A percentile compares a stretch with the other conserved stretches of the same genome.
These are phyloP conservation scores for Vigna angularis DNA, from an alignment of 306 rosid genomes.

Conservation along the genomic window DNA sequence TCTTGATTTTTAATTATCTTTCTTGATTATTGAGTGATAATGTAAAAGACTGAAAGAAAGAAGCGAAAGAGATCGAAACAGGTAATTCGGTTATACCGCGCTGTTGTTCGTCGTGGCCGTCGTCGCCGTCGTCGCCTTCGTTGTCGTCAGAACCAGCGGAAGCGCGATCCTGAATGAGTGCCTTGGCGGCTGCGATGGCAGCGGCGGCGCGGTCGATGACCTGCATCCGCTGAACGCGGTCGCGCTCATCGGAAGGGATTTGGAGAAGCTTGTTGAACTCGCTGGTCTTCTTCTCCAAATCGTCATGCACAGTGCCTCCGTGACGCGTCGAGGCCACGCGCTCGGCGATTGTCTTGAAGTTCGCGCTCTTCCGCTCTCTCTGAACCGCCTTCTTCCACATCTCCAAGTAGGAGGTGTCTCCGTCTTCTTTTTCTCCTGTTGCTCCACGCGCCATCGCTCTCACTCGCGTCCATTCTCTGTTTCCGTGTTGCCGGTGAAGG, in stretches of 20 bases:
- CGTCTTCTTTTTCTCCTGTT: neutral
- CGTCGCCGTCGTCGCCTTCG: neutral
- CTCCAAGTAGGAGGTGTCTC: constrained; percentile 64
- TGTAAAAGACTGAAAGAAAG: neutral
- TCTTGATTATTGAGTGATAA: neutral
- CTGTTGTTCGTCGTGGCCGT: too few species aligned
- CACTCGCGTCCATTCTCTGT: constrained; percentile 40
- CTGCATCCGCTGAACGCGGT: constrained; percentile 80
- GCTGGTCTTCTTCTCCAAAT: constrained; percentile 66
- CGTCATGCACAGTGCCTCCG: neutral
- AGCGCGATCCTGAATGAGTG: constrained; percentile 43
- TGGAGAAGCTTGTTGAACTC: constrained; percentile 81
- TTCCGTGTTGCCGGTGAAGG: constrained; percentile 17
- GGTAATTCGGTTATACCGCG: neutral
- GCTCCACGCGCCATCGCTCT: constrained; percentile 27
- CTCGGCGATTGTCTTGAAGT: constrained; percentile 62
- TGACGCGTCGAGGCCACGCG: neutral
- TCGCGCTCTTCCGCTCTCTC: constrained; percentile 57
- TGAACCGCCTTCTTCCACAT: constrained; percentile 92
- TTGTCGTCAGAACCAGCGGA: neutral
- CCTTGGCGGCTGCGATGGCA: constrained; percentile 82
- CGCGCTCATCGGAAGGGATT: constrained; percentile 80
- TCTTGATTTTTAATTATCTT: neutral
- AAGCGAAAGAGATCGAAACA: neutral
- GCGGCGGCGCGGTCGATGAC: constrained; percentile 92